phyloP scores from a whole-genome alignment of 2,329 filamentous ascomycete species.

The Thielaviopsis musarum region DNA sequence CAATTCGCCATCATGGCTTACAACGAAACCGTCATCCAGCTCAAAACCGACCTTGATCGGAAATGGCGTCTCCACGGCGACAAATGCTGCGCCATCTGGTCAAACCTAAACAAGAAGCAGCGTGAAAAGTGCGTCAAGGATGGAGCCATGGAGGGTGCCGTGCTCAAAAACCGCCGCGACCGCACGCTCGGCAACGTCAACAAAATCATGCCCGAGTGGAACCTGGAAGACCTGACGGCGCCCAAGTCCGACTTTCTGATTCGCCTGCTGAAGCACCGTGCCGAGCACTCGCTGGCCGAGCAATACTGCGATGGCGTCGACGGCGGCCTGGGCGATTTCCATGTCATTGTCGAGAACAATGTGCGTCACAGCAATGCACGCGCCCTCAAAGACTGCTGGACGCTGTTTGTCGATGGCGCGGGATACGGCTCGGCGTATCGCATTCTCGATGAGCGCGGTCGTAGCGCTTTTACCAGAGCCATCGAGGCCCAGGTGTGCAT shows the following conservation, averaged over 20 bases:
- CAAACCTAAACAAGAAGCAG: constrained; percentile 20
- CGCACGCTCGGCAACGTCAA: constrained; percentile 21
- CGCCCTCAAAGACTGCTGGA: constrained; percentile 20
- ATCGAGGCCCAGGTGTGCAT: constrained; percentile 16
- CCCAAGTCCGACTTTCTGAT: constrained; percentile 22
- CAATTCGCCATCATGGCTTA: not conserved
- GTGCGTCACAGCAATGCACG: constrained; percentile 17
- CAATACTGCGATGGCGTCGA: constrained; percentile 21
- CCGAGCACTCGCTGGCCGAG: constrained; percentile 18
- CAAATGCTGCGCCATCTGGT: constrained; percentile 25
- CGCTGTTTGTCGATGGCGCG: constrained; percentile 20
- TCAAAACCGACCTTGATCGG: constrained; percentile 22
- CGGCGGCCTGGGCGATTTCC: constrained; percentile 20
- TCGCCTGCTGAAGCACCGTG: constrained; percentile 22
- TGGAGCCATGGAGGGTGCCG: constrained; percentile 18
- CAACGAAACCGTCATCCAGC: constrained; percentile 14
- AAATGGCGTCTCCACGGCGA: constrained; percentile 23
- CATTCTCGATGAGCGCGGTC: constrained; percentile 10
- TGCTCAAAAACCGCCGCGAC: constrained; percentile 22
- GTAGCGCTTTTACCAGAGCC: constrained; percentile 13
- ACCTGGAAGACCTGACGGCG: constrained; percentile 24
- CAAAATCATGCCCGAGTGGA: constrained; percentile 27
- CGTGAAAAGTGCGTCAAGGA: constrained; percentile 21
- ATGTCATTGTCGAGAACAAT: constrained; percentile 20
- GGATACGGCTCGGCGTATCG: constrained; percentile 22